Conservation (phyloP, 805 yeast species). For the Zygoascus biomembranicola region DNA sequence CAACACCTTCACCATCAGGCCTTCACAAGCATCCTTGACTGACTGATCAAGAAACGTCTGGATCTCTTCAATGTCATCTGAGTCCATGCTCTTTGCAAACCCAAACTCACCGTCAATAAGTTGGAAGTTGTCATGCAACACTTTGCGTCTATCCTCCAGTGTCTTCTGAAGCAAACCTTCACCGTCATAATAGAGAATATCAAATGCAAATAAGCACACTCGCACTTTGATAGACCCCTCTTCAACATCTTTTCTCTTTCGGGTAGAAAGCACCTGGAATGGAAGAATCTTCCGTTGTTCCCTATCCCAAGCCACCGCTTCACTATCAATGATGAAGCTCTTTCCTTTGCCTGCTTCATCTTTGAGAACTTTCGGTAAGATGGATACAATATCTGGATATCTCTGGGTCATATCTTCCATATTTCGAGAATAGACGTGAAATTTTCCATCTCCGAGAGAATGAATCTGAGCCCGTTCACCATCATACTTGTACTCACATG, state of each 20-base stretch:
- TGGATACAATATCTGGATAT: conserved; percentile 80
- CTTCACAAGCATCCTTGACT: conserved; percentile 86
- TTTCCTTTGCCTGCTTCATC: conserved; percentile 29
- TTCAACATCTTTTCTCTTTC: conserved; percentile 90
- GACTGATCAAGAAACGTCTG: conserved; percentile 83
- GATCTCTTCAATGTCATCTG: conserved; percentile 63
- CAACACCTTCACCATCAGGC: conserved; percentile 87
- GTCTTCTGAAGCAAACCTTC: conserved; percentile 60
- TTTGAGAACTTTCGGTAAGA: conserved; percentile 51
- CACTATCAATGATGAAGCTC: conserved; percentile 82
- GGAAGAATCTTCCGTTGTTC: conserved; percentile 75
- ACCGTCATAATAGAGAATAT: conserved; percentile 66
- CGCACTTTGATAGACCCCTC: conserved; percentile 81
- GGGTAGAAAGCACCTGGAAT: conserved; percentile 84
- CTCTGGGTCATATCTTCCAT: conserved; percentile 95
- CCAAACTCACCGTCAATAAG: conserved; percentile 69
- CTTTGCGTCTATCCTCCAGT: conserved; percentile 59
- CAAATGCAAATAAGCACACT: conserved; percentile 90
- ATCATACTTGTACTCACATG: conserved; percentile 95
- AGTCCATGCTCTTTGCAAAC: conserved; percentile 67
- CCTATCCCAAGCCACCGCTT: conserved; percentile 96
- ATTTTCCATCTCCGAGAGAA: conserved; percentile 45
- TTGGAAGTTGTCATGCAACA: conserved; percentile 47
- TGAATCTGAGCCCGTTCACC: conserved; percentile 98
- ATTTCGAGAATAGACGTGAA: conserved; percentile 81